Evolutionary conservation across 352 stramenopile genomes (phyloP).

Genomic region (Pythium aphanidermatum): DNA sequence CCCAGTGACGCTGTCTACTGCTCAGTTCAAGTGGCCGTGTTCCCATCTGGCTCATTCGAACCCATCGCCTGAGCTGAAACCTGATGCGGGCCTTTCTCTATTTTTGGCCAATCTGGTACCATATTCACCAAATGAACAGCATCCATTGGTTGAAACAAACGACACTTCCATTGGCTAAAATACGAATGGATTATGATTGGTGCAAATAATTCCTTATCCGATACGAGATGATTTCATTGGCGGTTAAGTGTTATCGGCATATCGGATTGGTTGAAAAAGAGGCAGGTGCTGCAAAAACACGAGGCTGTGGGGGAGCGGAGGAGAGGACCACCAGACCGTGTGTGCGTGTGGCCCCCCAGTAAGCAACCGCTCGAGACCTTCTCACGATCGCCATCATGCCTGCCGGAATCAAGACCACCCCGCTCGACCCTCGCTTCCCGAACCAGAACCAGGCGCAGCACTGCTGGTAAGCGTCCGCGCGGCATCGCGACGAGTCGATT

Average conservation of each 20-base stretch:
- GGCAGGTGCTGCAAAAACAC: constrained; percentile 16
- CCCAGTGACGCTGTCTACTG: too few species aligned
- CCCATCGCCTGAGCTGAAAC: too few species aligned
- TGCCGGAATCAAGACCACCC: constrained; percentile 77
- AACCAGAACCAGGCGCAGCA: constrained; percentile 87
- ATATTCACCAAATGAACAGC: not conserved
- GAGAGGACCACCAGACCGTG: constrained; percentile 12
- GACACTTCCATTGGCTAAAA: not conserved
- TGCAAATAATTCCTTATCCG: not conserved
- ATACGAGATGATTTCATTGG: too few species aligned
- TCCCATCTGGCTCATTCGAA: too few species aligned
- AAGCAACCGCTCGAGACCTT: constrained; percentile 6
- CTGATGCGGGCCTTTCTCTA: too few species aligned
- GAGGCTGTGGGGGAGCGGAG: constrained; percentile 4
- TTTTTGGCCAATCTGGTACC: not conserved
- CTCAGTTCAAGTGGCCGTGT: too few species aligned
- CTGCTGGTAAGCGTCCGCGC: constrained; percentile 67
- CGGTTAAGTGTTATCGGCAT: too few species aligned
- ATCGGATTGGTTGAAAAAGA: constrained; percentile 1
- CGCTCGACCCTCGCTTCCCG: constrained; percentile 80
- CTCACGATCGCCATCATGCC: constrained; percentile 29
- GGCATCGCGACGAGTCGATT: too few species aligned
- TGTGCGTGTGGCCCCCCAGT: not conserved
- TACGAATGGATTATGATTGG: not conserved
- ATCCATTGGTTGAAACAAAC: not conserved